Percentiles rank a stretch among this genome's conserved stretches.
These are phyloP conservation scores for Xylaria bambusicola DNA, from an alignment of 495 filamentous ascomycete genomes.

Conservation along the genomic window DNA sequence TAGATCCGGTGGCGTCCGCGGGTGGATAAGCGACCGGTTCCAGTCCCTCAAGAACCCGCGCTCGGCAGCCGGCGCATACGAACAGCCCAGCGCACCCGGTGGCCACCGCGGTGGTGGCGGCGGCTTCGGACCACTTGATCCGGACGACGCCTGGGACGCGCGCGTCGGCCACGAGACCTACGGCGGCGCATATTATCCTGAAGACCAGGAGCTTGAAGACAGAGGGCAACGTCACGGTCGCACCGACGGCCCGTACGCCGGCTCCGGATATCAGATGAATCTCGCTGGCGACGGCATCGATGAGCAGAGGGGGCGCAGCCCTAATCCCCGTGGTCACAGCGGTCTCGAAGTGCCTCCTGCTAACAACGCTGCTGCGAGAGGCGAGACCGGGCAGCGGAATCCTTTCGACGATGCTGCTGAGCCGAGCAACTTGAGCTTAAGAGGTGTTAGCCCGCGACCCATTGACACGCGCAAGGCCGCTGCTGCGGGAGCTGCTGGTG, in stretches of 20 bases:
- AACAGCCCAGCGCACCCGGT: slow-evolving; percentile 40
- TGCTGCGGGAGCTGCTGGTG: slow-evolving; percentile 24
- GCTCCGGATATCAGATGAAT: slow-evolving; percentile 19
- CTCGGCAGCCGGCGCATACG: slow-evolving; percentile 64
- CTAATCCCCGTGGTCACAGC: slow-evolving; percentile 46
- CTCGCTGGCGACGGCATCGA: slow-evolving; percentile 32
- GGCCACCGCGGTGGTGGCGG: slow-evolving; percentile 35
- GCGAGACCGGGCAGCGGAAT: slow-evolving; percentile 43
- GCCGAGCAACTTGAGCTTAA: slow-evolving; percentile 54
- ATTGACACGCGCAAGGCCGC: slow-evolving; percentile 41
- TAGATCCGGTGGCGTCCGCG: slow-evolving; percentile 57
- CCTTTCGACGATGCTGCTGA: slow-evolving; percentile 59
- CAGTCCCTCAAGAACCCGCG: slow-evolving; percentile 56
- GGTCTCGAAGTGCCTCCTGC: background rate
- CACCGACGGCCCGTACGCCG: background rate
- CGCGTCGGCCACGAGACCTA: slow-evolving; percentile 64
- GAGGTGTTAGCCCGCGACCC: slow-evolving; percentile 59
- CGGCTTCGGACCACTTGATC: slow-evolving; percentile 59
- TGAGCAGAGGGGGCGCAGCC: slow-evolving; percentile 41
- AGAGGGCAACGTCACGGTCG: slow-evolving; percentile 15
- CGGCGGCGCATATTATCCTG: slow-evolving; percentile 53
- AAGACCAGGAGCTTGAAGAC: slow-evolving; percentile 63
- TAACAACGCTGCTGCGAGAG: slow-evolving; percentile 4
- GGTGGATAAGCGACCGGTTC: slow-evolving; percentile 58
- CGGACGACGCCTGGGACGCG: slow-evolving; percentile 74